Percentiles rank a stretch among this genome's conserved stretches.
Evolutionary conservation across 345 rosid genomes (phyloP).

Genomic region (Geranium brycei): DNA sequence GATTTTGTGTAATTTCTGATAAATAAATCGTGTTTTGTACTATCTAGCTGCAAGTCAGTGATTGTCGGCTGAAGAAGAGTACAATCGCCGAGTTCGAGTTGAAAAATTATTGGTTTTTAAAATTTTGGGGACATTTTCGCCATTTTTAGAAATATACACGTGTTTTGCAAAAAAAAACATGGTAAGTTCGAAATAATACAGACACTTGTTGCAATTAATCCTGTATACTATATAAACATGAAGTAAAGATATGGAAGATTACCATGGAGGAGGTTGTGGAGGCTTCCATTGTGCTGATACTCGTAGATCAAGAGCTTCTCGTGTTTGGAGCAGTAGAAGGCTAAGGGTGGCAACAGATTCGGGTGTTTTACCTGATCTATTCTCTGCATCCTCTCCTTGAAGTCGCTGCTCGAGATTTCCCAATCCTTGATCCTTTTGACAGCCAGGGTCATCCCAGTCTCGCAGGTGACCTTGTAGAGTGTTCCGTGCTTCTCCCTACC

Average conservation of each 20-base stretch:
- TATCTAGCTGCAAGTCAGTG: no score
- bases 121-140: no score
- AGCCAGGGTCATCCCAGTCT: slow-evolving; percentile 26
- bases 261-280: slow-evolving; percentile 43
- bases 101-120: no score
- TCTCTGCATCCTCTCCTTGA: slow-evolving; percentile 39
- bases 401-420: slow-evolving; percentile 27
- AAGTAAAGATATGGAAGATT: not conserved
- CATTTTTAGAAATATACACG: no score
- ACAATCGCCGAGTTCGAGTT: no score
- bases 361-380: slow-evolving; percentile 35
- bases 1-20: no score
- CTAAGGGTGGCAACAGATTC: slow-evolving; percentile 36
- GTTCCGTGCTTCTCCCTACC: slow-evolving; percentile 41
- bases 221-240: no score
- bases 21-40: no score
- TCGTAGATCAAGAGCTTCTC: slow-evolving; percentile 54
- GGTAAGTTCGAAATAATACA: no score
- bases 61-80: no score
- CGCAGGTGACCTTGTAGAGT: slow-evolving; percentile 37
- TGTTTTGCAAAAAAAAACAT: no score
- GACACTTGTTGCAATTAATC: no score
- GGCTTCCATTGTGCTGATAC: slow-evolving; percentile 40
- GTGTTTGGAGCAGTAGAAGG: slow-evolving; percentile 34
- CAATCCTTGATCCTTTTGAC: slow-evolving; percentile 56